These are phyloP conservation scores for Odontarrhena argentea DNA, from an alignment of 345 rosid species.

Conservation along the genomic window DNA sequence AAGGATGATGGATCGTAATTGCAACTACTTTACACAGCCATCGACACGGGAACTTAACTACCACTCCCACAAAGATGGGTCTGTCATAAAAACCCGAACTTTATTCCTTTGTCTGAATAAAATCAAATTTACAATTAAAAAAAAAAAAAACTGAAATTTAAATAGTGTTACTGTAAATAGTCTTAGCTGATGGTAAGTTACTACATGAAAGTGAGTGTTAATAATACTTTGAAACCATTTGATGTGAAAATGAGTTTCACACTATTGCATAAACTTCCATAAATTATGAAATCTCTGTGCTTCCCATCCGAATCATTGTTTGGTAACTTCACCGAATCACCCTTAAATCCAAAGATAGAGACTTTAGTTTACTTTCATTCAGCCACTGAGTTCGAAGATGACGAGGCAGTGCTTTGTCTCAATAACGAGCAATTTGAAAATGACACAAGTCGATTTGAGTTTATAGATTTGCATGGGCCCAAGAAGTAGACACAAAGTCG, in stretches of 20 bases:
- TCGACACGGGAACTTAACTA: conserved; percentile 31
- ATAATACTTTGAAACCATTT: not conserved
- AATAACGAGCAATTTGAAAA: too few species aligned
- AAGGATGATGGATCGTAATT: conserved; percentile 31
- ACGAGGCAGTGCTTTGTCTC: not conserved
- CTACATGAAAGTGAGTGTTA: not conserved
- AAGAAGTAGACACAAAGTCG: too few species aligned
- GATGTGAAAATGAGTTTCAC: not conserved
- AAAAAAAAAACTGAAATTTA: not conserved
- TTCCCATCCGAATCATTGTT: not conserved
- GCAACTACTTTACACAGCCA: conserved; percentile 30
- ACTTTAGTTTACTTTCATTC: not conserved
- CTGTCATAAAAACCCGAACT: conserved; percentile 14
- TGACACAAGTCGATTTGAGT: not conserved
- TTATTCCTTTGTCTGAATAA: conserved; percentile 6
- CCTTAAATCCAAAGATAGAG: not conserved
- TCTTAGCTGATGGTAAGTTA: not conserved
- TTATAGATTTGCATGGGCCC: too few species aligned
- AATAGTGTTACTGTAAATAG: not conserved
- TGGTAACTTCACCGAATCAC: conserved; percentile 11
- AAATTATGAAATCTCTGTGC: not conserved
- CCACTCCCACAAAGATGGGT: conserved; percentile 19
- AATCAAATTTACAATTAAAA: not conserved
- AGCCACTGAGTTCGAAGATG: not conserved
- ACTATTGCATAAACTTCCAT: not conserved